A percentile compares a stretch with the other conserved stretches of the same genome.
phyloP scores from a whole-genome alignment of 1,284 basidiomycete species.

The Austroboletus novae-zelandiae region DNA sequence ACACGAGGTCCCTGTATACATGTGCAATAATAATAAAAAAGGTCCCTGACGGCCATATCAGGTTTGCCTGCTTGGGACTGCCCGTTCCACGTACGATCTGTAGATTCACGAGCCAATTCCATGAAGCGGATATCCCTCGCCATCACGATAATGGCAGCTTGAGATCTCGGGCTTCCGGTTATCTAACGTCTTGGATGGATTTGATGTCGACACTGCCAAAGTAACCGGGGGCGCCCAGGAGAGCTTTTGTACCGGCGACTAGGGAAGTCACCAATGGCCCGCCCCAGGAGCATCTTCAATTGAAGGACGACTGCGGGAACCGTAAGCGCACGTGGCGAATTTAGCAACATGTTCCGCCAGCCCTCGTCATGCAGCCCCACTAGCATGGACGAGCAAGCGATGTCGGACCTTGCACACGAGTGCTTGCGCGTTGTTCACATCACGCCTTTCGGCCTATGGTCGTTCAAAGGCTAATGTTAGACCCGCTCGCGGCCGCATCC shows the following conservation, averaged over 20 bases:
- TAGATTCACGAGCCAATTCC: neutral
- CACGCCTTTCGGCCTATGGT: conserved; percentile 1
- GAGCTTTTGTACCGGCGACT: conserved; percentile 17
- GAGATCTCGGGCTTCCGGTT: conserved; percentile 7
- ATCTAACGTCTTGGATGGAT: conserved; percentile 3
- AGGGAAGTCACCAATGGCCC: conserved; percentile 20
- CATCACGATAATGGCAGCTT: conserved; percentile 5
- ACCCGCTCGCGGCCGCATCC: conserved; percentile 8
- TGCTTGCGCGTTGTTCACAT: conserved; percentile 10
- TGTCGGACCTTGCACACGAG: conserved; percentile 12
- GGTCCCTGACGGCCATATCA: neutral
- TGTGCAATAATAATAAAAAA: neutral
- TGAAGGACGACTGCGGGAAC: conserved; percentile 1
- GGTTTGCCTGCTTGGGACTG: neutral
- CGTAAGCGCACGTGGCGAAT: conserved; percentile 8
- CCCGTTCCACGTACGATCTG: conserved; percentile 1
- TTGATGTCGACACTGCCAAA: conserved; percentile 7
- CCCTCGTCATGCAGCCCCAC: conserved; percentile 1
- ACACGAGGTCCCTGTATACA: neutral
- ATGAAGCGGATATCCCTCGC: conserved; percentile 6
- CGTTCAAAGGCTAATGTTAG: conserved; percentile 1
- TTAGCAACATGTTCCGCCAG: conserved; percentile 11
- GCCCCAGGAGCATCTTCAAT: neutral
- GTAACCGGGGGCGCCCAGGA: conserved; percentile 11
- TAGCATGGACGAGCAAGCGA: conserved; percentile 7